Percentiles rank a stretch among this genome's conserved stretches.
Conservation (phyloP, 2,329 filamentous ascomycete genomes). For the Tolypocladium ophioglossoides region DNA sequence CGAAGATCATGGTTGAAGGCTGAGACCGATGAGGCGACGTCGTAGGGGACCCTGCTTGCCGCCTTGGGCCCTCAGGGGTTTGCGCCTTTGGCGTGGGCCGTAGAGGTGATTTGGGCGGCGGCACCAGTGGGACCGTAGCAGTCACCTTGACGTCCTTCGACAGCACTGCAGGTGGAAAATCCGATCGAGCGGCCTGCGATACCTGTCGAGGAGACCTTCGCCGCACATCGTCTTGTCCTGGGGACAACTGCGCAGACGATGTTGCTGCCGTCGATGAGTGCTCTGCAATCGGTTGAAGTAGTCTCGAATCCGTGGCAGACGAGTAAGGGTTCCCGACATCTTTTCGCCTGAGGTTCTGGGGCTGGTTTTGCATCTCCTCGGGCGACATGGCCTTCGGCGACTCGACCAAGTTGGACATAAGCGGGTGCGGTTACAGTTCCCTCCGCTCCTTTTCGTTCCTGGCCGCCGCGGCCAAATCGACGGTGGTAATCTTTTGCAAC, state of each 20-base stretch:
- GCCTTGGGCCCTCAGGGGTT: background rate
- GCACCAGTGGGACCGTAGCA: background rate
- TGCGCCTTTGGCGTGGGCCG: background rate
- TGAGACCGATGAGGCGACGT: background rate
- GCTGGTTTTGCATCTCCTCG: slow-evolving; percentile 22
- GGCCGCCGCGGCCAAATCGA: slow-evolving; percentile 39
- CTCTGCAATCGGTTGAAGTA: slow-evolving; percentile 1
- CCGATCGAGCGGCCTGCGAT: background rate
- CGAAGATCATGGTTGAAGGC: background rate
- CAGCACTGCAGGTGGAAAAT: background rate
- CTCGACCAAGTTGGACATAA: slow-evolving; percentile 20
- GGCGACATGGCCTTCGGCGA: slow-evolving; percentile 21
- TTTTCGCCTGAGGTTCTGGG: slow-evolving; percentile 27
- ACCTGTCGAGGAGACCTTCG: slow-evolving; percentile 38
- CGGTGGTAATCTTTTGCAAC: slow-evolving; percentile 33
- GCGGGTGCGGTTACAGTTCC: slow-evolving; percentile 14
- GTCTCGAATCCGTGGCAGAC: background rate
- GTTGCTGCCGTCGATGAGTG: slow-evolving; percentile 9
- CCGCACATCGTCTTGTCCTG: slow-evolving; percentile 36
- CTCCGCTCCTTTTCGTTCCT: slow-evolving; percentile 34
- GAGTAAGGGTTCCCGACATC: slow-evolving; percentile 13
- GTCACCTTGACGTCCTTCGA: background rate
- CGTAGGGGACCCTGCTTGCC: background rate
- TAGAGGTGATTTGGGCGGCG: background rate
- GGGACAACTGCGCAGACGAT: slow-evolving; percentile 37